These are phyloP conservation scores for Pascua sp. DNA, from an alignment of 1,284 basidiomycete species.

Conservation along the genomic window DNA sequence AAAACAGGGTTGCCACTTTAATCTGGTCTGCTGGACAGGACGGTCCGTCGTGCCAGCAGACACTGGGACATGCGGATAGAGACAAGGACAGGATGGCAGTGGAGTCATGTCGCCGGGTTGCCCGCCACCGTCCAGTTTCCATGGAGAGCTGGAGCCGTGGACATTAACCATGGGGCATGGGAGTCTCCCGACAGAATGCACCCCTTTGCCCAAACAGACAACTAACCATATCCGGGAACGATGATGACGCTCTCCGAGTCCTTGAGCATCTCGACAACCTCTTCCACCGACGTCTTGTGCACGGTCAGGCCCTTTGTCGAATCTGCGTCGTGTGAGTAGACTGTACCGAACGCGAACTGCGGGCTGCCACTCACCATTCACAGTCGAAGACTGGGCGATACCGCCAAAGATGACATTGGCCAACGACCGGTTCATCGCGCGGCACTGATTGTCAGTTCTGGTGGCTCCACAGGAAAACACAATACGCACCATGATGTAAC, in stretches of 20 bases:
- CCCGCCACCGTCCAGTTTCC: too few species aligned
- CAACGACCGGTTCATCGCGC: conserved; percentile 67
- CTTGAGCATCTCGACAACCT: conserved; percentile 67
- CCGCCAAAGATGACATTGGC: conserved; percentile 56
- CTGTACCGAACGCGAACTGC: too few species aligned
- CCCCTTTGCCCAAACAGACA: conserved; percentile 29
- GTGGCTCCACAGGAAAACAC: not conserved
- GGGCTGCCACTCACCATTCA: conserved; percentile 25
- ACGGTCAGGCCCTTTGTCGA: conserved; percentile 72
- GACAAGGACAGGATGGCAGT: too few species aligned
- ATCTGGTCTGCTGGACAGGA: too few species aligned
- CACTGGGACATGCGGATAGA: too few species aligned
- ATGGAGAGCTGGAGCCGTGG: too few species aligned
- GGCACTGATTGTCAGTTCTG: conserved; percentile 57
- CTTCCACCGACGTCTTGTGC: conserved; percentile 69
- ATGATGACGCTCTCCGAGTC: conserved; percentile 80
- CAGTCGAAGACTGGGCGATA: conserved; percentile 58
- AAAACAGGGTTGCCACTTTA: too few species aligned
- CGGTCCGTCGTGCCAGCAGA: too few species aligned
- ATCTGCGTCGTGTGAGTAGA: conserved; percentile 39
- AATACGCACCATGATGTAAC: conserved; percentile 73
- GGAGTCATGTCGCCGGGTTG: too few species aligned
- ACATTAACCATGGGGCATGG: not conserved
- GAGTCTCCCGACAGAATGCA: not conserved
- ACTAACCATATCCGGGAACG: conserved; percentile 67